Evolutionary conservation across 1,284 basidiomycete species (phyloP), one percentile per base, ranked within the genome.

Genomic region (Peniophora sp.): DNA sequence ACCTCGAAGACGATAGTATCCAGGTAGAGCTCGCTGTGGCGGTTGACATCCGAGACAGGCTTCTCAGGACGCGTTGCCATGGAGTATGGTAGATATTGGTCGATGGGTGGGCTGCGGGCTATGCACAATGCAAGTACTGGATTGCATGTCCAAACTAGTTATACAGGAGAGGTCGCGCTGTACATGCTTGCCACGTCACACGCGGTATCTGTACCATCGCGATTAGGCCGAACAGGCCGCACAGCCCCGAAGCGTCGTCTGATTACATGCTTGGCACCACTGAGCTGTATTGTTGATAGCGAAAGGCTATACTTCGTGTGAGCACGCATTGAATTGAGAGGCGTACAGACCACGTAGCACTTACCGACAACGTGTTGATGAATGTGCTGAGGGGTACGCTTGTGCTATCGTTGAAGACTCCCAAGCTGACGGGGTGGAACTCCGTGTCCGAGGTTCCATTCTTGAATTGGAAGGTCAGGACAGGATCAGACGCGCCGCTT

Each of bases 391-490:
- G 58, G 1, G 68, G 58, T 6, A 73, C 55, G 36, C 39, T 62
- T 24, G 58, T 50, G 10, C 42, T 39, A 24, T 47, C 17, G 22
- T 32, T 44, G 36, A 57, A 58, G 44, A 50, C 41, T 17, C 48
- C 48, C n/a, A 58, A 47, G 22, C 50, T 48, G 43, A 49, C 51
- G 9, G 39, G 32, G 24, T 57, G 59, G 50, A 62, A 56, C 32
- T 51, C 54, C 0, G 61, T 47, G 48, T 68, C 64, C 1, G 62
- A 55, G 0, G 74, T 70, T 3, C 76, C 75, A 52, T 81, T 81
- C 52, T 75, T 71, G 68, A 79, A 79, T 54, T 70, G 71, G 51
- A 76, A 35, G n/a, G 66, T 63, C 34, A 75, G 57, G 32, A 55
- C 15, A 56, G 57, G 51, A 57, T 62, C 27, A 50, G 47, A 11